These are phyloP conservation scores for Metschnikowia hibisci DNA, from an alignment of 805 yeast genomes.

Conservation along the genomic window DNA sequence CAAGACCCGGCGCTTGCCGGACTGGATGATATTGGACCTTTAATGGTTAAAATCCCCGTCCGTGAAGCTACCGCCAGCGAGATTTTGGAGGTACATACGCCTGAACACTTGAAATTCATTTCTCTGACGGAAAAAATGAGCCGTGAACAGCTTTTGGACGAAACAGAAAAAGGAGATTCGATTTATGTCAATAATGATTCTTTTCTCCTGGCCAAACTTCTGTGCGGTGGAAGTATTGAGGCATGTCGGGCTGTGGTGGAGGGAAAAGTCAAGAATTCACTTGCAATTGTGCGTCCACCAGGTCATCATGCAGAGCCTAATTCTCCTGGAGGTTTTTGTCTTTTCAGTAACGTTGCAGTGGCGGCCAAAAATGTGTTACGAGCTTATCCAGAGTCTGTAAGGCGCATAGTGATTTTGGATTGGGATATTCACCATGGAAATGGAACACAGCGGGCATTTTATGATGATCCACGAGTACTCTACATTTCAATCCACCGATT, in stretches of 20 bases:
- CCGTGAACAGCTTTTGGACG: slow-evolving; percentile 69
- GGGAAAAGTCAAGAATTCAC: slow-evolving; percentile 82
- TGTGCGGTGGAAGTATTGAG: slow-evolving; percentile 97
- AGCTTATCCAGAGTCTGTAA: slow-evolving; percentile 82
- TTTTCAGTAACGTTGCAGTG: slow-evolving; percentile 94
- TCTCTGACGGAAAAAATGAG: slow-evolving; percentile 74
- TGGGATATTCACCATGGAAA: slow-evolving; percentile 99
- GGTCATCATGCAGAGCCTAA: slow-evolving; percentile 99
- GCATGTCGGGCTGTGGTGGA: slow-evolving; percentile 95
- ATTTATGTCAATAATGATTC: slow-evolving; percentile 94
- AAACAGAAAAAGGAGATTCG: slow-evolving; percentile 90
- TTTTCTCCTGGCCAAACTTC: slow-evolving; percentile 75
- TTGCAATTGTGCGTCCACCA: slow-evolving; percentile 97
- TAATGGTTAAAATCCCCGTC: slow-evolving; percentile 85
- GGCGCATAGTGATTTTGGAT: slow-evolving; percentile 79
- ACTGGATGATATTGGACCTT: slow-evolving; percentile 71
- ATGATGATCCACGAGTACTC: slow-evolving; percentile 82
- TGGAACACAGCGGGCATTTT: slow-evolving; percentile 93
- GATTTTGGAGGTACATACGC: slow-evolving; percentile 79
- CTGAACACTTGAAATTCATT: slow-evolving; percentile 71
- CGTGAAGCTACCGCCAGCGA: slow-evolving; percentile 88
- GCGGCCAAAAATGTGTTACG: slow-evolving; percentile 85
- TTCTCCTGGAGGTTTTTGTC: slow-evolving; percentile 93
- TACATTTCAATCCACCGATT: slow-evolving; percentile 91
- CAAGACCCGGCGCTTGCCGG: slow-evolving; percentile 73